Evolutionary conservation across 192 early-diverging fungal genomes (phyloP), one percentile per base, ranked within the genome.

Genomic region (Coemansia sp.): DNA sequence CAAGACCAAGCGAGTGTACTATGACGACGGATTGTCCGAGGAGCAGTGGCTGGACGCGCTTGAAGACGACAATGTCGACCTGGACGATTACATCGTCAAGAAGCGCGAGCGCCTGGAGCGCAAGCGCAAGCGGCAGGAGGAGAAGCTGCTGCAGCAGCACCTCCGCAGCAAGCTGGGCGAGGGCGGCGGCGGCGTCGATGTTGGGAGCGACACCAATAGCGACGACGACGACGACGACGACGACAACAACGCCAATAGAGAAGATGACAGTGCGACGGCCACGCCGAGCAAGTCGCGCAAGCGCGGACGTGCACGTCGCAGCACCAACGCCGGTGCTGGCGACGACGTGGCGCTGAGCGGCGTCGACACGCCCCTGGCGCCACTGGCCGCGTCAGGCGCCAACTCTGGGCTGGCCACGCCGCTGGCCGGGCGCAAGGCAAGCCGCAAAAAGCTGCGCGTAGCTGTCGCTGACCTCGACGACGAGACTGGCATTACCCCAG

Each of bases 21-120:
- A 98, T 70, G 92, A 93, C 62, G 94, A 99, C 63, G 94, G 89
- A 6, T 80, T 98, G 64, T 93, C 90, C 1, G 95, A 99, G 58
- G 93, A 97, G 39, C 91, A 99, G 68, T 99, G 86, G 85, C 66
- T 96, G n/a, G 79, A 88, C 40, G 86, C 87, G 15, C 73, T 88
- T 24, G 85, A 91, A 67, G 80, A 90, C 55, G 88, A 88, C 52
- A 64, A 81, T 21, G 74, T 74, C 56, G 86, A 86, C 32, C 68
- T 90, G 17, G 79, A 86, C 21, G 87, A 87, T 24, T 56, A 86
- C 18, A 85, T 83, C 36, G 42, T 44, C 29, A 64, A 70, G 55
- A 73, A 81, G 63, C 82, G 82, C 43, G 72, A 83, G 14, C 24
- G 39, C 17, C 39, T 66, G 24, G 65, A 68, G 64, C 78, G 76